Base-by-base conservation (phyloP, 352 stramenopile genomes). In the Plasmopara halstedii region DNA sequence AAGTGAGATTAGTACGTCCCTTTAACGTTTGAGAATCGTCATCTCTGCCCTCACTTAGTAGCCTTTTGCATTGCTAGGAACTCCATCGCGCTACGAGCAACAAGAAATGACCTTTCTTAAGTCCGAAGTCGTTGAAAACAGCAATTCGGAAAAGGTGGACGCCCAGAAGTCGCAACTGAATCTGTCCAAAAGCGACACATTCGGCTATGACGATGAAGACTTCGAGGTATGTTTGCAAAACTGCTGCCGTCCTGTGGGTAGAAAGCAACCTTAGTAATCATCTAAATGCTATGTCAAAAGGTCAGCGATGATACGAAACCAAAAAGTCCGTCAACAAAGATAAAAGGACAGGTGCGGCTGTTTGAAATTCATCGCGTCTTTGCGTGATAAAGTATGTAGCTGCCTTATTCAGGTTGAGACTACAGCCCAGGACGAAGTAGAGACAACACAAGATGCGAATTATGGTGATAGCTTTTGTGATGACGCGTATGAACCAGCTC, bases 201-300 rank as follows among this genome's bases (percentile, higher is more conserved):
- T 85, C 39, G 77, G 74, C 38, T 89, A 89, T 48, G 74, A 78
- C 31, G 70, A 89, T 14, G 77, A 87, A n/a, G 74, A 80, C 33
- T 85, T 87, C 52, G 77, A 89, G 57, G 70, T 69, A 48, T 18
- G 37, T 20, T 2, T 20, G 11, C n/a, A 18, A 23, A 46, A 8
- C 13, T 32, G 15, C 20, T 53, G 17, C 7, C 32, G 4, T 31
- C 6, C 3, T 55, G 6, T 35, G 29, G 10, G 18, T 6, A 18
- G 20, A 1, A 31, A 21, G 18, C 17, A 33, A 34, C 6, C 32
- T 19, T 39, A 53, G 17, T 5, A 25, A 19, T 34, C 33, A 19
- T 39, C 25, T 2, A n/a, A 21, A 25, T 8, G 20, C 11, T 29
- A n/a, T 29, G 25, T 4, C 25, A 29, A 15, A 41, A 67, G 47